Evolutionary conservation across 495 filamentous ascomycete species (phyloP), one percentile per base, ranked within the genome.

Genomic region (Daldinia concentrica): DNA sequence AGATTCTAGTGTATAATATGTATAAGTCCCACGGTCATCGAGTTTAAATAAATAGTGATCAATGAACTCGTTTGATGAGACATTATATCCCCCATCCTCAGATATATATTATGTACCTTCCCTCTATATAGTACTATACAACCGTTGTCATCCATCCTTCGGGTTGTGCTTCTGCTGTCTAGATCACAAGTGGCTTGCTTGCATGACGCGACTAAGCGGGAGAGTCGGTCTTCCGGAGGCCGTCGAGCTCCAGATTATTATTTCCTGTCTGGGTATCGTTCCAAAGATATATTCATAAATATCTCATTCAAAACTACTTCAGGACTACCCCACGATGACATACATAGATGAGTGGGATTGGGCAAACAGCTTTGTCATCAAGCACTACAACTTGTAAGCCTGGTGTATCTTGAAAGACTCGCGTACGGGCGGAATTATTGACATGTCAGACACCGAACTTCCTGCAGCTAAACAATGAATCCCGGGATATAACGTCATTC

Each of bases 161-260:
- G 4, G 37, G 6, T 41, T 6, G 15, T 7, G 15, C 37, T 41
- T 41, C 39, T 17, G 4, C 17, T 12, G 8, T 48, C 43, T 24
- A 48, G 43, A 24, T 12, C 22, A 19, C 1, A 48, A 24, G 19
- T 48, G 50, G 27, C 50, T 54, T 54, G 50, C 2, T 54, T 60
- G 45, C 48, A 64, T 61, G 62, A 61, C 55, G 61, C 56, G 59
- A 19, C 51, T 36, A 45, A 62, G 43, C 57, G 58, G 68, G 32
- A 48, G 51, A 22, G 29, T 71, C 68, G 68, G 68, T 58, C 30
- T 3, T 60, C 62, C 39, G 63, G 34, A 36, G 30, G 24, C 62
- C 68, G 68, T 61, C 11, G 17, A 26, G 37, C 26, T 11, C 36
- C 14, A n/a, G 24, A 66, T 26, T 57, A 52, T 58, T 63, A 30